Base-by-base conservation (phyloP, 1,284 basidiomycete species). In the Gymnopus androsaceus region DNA sequence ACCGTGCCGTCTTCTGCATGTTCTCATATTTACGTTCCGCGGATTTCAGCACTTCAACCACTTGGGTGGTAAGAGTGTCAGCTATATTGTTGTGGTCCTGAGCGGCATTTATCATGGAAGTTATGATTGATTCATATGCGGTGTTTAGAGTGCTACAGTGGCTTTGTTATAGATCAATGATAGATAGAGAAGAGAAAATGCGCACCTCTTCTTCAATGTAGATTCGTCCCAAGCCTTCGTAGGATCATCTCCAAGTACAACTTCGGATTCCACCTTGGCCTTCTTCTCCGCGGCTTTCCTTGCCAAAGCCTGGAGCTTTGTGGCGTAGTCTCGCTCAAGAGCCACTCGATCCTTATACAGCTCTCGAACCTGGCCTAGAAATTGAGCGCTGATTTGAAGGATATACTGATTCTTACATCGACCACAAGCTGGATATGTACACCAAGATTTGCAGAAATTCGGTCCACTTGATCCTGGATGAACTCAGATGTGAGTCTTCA, bases 311-410 rank as follows among this genome's bases (percentile, higher is more conserved):
- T 88, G 83, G 17, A 92, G 73, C 65, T 88, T 91, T 17, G 71
- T 66, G 1, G 88, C 86, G 66, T 90, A 92, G 64, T 93, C 89
- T 51, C 84, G 82, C 68, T 93, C 90, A 12, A 92, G 73, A 12
- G 75, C 77, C 15, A 75, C 82, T 40, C 85, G 78, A 53, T 87
- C 87, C 51, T 77, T 75, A 65, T 90, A 85, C 46, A 92, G 66
- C 46, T 92, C 88, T 51, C 88, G 82, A 51, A 87, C 78, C 88
- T 91, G 63, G 42, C 3, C 49, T 47, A 46, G 14, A 51, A 44
- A 40, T 59, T 40, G 6, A 12, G 23, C 52, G 27, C 9, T 28
- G 17, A 30, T 3, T 37, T 34, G 17, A 40, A 55, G 34, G 28
- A 47, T 36, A 45, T 17, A 21, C 25, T 52, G 45, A 11, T 41